Evolutionary conservation across 345 rosid species (phyloP).

Genomic region (Jatropha curcas): DNA sequence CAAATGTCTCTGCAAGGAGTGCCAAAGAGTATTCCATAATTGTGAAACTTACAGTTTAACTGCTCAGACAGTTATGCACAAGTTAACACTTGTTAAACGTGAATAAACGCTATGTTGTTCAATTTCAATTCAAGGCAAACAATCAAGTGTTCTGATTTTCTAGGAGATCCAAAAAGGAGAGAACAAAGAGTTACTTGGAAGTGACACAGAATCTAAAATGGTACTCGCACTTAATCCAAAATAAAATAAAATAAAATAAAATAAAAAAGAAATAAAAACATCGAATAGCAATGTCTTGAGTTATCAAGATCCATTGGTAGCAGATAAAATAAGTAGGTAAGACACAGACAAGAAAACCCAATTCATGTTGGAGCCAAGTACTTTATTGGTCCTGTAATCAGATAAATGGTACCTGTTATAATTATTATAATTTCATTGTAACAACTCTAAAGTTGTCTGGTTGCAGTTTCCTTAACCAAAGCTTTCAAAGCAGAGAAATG

Average conservation of each 20-base stretch:
- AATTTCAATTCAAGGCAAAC: not conserved
- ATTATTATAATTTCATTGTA: not conserved
- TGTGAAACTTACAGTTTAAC: not conserved
- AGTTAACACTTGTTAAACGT: not conserved
- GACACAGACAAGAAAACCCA: not conserved
- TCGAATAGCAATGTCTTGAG: not conserved
- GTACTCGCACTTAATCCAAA: not conserved
- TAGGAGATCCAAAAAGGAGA: not conserved
- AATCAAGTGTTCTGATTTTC: not conserved
- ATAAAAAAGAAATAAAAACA: too few relatives aligned
- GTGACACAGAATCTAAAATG: not conserved
- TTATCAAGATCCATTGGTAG: not conserved
- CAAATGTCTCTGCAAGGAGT: conserved; percentile 78
- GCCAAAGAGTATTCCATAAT: conserved; percentile 20
- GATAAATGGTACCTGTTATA: not conserved
- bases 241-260: too few relatives aligned
- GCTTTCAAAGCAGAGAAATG: too few relatives aligned
- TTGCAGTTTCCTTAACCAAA: too few relatives aligned
- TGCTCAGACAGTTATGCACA: not conserved
- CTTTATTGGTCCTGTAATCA: not conserved
- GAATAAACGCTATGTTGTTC: not conserved
- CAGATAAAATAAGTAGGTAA: not conserved
- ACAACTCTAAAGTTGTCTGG: too few relatives aligned
- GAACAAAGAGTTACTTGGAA: not conserved
- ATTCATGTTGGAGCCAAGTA: not conserved